Evolutionary conservation across 192 early-diverging fungal species (phyloP).

Genomic region (Kappamyces sp.): DNA sequence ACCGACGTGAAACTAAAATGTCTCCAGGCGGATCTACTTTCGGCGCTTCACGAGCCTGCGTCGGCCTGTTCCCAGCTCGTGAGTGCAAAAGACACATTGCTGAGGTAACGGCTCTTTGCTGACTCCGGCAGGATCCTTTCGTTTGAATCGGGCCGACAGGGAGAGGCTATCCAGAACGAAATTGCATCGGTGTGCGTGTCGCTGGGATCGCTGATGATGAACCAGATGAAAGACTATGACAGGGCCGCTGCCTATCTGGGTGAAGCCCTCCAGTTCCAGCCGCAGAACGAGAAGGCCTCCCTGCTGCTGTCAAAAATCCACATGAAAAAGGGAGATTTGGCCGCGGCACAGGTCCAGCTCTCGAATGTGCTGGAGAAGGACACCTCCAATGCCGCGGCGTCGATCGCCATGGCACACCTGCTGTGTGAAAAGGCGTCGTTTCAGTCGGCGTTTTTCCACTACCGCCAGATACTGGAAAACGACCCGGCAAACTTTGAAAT

Average conservation of each 20-base stretch:
- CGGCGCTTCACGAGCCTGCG: too few species aligned
- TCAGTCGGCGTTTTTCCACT: constrained; percentile 33
- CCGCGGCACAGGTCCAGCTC: constrained; percentile 45
- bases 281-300: constrained; percentile 33
- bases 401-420: constrained; percentile 45
- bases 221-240: constrained; percentile 26
- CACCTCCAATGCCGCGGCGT: constrained; percentile 33
- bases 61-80: too few species aligned
- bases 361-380: constrained; percentile 30
- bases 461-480: constrained; percentile 34
- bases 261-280: constrained; percentile 37
- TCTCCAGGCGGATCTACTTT: too few species aligned
- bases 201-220: neutral
- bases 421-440: constrained; percentile 35
- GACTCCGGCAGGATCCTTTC: too few species aligned
- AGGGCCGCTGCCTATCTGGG: constrained; percentile 32
- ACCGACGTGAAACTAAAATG: too few species aligned
- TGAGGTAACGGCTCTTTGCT: too few species aligned
- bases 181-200: too few species aligned
- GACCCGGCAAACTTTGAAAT: constrained; percentile 33
- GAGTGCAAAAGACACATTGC: too few species aligned
- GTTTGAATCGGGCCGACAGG: too few species aligned
- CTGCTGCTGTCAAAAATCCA: constrained; percentile 27
- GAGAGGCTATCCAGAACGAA: too few species aligned
- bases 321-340: constrained; percentile 26